Percentiles rank a stretch among this genome's conserved stretches.
These are phyloP conservation scores for Castanea sativa DNA, from an alignment of 306 rosid species.

Conservation along the genomic window DNA sequence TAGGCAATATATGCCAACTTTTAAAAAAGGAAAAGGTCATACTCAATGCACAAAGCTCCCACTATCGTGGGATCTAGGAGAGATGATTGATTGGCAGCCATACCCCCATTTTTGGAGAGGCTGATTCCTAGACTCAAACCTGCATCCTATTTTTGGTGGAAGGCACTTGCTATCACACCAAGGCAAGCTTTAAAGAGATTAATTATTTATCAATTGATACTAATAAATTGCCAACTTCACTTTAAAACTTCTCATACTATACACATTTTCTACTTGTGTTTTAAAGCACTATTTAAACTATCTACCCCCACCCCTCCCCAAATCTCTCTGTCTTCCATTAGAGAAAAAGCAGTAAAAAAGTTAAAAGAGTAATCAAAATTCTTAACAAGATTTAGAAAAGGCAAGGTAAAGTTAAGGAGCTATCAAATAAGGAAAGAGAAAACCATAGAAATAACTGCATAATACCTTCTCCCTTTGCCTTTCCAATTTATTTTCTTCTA, in stretches of 20 bases:
- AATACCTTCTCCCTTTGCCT: conserved; percentile 69
- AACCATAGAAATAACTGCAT: not conserved
- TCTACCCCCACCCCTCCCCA: not conserved
- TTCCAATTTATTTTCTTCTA: conserved; percentile 39
- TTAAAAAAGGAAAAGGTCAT: too few relatives aligned
- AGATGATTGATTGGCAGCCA: too few relatives aligned
- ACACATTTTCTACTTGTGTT: not conserved
- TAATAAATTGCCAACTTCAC: not conserved
- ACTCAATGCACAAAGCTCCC: too few relatives aligned
- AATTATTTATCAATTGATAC: not conserved
- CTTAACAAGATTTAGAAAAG: not conserved
- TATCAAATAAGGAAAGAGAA: not conserved
- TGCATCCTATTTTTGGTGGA: too few relatives aligned
- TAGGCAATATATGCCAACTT: too few relatives aligned
- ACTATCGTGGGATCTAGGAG: too few relatives aligned
- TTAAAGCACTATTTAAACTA: not conserved
- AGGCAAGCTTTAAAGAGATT: not conserved
- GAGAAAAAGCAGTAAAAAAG: not conserved
- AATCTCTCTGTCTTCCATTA: too few relatives aligned
- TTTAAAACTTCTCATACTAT: not conserved
- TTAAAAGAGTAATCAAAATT: not conserved
- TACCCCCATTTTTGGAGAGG: too few relatives aligned
- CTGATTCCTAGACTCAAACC: too few relatives aligned
- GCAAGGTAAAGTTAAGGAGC: not conserved
- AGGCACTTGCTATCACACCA: too few relatives aligned